Conservation (phyloP, 768 basidiomycete species). For the Gloeopeniophorella convolvens region DNA sequence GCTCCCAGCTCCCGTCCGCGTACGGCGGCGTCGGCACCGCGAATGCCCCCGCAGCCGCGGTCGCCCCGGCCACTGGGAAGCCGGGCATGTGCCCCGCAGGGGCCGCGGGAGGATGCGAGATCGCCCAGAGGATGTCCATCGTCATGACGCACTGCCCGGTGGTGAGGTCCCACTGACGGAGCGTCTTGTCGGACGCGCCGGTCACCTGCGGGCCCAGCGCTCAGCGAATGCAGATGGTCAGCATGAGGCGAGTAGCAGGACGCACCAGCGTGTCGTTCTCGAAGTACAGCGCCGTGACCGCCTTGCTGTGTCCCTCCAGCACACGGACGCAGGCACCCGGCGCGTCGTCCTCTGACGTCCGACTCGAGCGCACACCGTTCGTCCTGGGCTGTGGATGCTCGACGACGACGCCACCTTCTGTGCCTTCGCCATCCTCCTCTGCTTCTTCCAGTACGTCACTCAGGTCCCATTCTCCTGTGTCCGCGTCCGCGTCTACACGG, state of each 20-base stretch:
- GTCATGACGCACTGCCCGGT: constrained; percentile 98
- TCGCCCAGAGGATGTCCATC: constrained; percentile 99
- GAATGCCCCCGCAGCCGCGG: constrained; percentile 58
- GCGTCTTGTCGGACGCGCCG: constrained; percentile 95
- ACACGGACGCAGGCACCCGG: constrained; percentile 58
- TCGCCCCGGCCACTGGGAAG: constrained; percentile 45
- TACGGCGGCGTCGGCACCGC: constrained; percentile 81
- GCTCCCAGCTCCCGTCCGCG: constrained; percentile 87
- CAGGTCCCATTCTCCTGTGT: constrained; percentile 46
- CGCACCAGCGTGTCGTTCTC: constrained; percentile 89
- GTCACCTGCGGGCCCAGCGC: constrained; percentile 57
- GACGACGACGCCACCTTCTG: constrained; percentile 27
- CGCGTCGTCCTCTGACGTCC: constrained; percentile 19
- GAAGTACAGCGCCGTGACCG: constrained; percentile 90
- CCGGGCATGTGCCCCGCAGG: constrained; percentile 36
- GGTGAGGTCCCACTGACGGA: constrained; percentile 95
- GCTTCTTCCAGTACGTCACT: constrained; percentile 63
- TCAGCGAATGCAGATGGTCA: neutral
- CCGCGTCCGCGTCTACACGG: constrained; percentile 68
- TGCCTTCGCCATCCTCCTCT: constrained; percentile 36
- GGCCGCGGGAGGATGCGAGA: constrained; percentile 71
- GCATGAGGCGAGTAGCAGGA: constrained; percentile 8
- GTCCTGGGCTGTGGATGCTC: constrained; percentile 35
- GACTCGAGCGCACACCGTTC: constrained; percentile 30
- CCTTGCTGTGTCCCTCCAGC: constrained; percentile 88